These are phyloP conservation scores for Auriscalpium microsporum DNA, from an alignment of 768 basidiomycete species.

Conservation along the genomic window DNA sequence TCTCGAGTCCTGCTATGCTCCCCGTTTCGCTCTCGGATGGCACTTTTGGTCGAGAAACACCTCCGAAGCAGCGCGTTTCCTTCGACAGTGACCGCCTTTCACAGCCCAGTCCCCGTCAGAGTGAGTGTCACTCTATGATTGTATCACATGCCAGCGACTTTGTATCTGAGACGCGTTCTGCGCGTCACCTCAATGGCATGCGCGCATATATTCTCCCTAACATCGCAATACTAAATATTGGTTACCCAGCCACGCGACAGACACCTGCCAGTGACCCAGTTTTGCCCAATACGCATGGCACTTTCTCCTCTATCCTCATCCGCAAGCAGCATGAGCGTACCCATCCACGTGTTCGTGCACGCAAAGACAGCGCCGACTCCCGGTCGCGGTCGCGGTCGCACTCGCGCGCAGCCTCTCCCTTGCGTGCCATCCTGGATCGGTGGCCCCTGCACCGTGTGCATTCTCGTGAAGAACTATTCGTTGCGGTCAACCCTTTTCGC, in stretches of 20 bases:
- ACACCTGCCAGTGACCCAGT: slow-evolving; percentile 10
- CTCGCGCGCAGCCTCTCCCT: slow-evolving; percentile 44
- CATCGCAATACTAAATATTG: too few relatives aligned
- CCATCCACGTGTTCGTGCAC: slow-evolving; percentile 9
- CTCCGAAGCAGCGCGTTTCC: slow-evolving; percentile 43
- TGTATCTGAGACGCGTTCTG: background rate
- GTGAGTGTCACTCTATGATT: slow-evolving; percentile 20
- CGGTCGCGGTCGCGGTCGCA: slow-evolving; percentile 26
- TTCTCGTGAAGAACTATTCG: slow-evolving; percentile 32
- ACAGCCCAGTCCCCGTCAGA: slow-evolving; percentile 31
- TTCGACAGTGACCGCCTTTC: slow-evolving; percentile 46
- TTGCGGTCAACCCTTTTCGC: slow-evolving; percentile 29
- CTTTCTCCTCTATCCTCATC: slow-evolving; percentile 4
- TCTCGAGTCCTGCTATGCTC: slow-evolving; percentile 25
- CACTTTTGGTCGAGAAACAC: slow-evolving; percentile 30
- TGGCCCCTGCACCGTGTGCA: slow-evolving; percentile 42
- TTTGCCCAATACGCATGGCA: background rate
- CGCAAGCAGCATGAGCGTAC: slow-evolving; percentile 11
- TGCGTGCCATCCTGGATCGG: slow-evolving; percentile 45
- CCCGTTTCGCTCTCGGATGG: slow-evolving; percentile 26
- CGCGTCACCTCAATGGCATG: background rate
- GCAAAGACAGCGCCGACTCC: slow-evolving; percentile 20
- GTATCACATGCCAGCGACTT: background rate
- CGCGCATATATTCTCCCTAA: too few relatives aligned
- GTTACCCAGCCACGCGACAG: background rate